These are phyloP conservation scores for Mycena haematopus DNA, from an alignment of 768 basidiomycete genomes.

Conservation along the genomic window DNA sequence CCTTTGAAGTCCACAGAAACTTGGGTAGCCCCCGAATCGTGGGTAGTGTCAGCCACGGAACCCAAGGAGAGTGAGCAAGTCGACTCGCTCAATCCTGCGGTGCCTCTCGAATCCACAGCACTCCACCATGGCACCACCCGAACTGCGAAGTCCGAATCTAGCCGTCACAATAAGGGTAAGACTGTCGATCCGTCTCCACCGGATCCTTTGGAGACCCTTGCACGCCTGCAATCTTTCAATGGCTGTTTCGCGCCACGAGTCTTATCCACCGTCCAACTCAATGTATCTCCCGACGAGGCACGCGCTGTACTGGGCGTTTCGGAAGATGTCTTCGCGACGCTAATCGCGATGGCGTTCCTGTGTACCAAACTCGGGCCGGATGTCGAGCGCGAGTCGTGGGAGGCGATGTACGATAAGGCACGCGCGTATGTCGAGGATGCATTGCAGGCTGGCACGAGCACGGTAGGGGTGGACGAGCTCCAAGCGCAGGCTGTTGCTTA, in stretches of 20 bases:
- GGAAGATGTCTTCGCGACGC: constrained; percentile 15
- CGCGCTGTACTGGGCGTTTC: constrained; percentile 1
- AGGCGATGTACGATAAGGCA: constrained; percentile 29
- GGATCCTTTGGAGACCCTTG: constrained; percentile 16
- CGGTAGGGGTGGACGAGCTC: constrained; percentile 4
- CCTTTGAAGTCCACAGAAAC: too few species aligned
- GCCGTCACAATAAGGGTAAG: too few species aligned
- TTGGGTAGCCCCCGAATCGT: too few species aligned
- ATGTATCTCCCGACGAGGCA: not conserved
- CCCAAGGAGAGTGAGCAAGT: too few species aligned
- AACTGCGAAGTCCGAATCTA: too few species aligned
- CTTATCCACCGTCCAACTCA: constrained; percentile 6
- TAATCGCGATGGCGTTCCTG: constrained; percentile 26
- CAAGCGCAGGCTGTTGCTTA: constrained; percentile 1
- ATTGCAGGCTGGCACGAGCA: not conserved
- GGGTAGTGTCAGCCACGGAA: too few species aligned
- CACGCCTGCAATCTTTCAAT: constrained; percentile 19
- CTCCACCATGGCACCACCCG: too few species aligned
- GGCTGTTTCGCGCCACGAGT: constrained; percentile 13
- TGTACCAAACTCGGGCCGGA: constrained; percentile 16
- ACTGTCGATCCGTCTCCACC: constrained; percentile 12
- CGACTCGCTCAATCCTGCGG: too few species aligned
- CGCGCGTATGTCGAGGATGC: constrained; percentile 12
- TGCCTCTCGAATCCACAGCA: too few species aligned
- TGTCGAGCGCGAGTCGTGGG: constrained; percentile 24